These are phyloP conservation scores for Pleurotus pulmonarius DNA, from an alignment of 768 basidiomycete genomes.

Conservation along the genomic window DNA sequence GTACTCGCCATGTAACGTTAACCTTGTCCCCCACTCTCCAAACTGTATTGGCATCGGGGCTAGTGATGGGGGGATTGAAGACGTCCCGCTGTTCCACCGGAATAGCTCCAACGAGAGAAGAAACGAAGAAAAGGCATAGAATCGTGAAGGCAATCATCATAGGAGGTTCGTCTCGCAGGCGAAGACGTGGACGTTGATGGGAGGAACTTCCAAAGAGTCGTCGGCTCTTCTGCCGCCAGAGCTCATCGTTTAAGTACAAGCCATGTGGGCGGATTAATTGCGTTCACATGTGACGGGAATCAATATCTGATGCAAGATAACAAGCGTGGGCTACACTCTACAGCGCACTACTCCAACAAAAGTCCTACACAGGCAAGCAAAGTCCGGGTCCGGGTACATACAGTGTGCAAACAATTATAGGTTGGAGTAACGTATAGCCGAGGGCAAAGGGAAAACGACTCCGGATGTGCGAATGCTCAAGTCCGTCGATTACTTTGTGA, in stretches of 20 bases:
- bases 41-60: slow-evolving; percentile 39
- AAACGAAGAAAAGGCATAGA: slow-evolving; percentile 25
- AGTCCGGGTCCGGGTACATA: background rate
- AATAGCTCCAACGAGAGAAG: slow-evolving; percentile 27
- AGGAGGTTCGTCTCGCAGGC: slow-evolving; percentile 8
- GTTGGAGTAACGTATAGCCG: background rate
- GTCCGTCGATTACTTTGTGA: slow-evolving; percentile 24
- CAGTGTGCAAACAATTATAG: background rate
- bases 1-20: slow-evolving; percentile 50
- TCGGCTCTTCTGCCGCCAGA: slow-evolving; percentile 1
- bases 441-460: background rate
- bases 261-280: background rate
- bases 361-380: background rate
- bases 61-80: slow-evolving; percentile 46
- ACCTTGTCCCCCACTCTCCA: slow-evolving; percentile 47
- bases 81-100: slow-evolving; percentile 41
- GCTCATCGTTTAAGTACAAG: slow-evolving; percentile 2
- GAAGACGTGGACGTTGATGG: slow-evolving; percentile 5
- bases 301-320: slow-evolving; percentile 1
- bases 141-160: slow-evolving; percentile 27
- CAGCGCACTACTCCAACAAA: background rate
- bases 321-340: background rate
- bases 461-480: background rate
- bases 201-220: background rate
- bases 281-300: background rate